Evolutionary conservation across 352 stramenopile genomes (phyloP).

Genomic region (Poterioochromonas sp.): DNA sequence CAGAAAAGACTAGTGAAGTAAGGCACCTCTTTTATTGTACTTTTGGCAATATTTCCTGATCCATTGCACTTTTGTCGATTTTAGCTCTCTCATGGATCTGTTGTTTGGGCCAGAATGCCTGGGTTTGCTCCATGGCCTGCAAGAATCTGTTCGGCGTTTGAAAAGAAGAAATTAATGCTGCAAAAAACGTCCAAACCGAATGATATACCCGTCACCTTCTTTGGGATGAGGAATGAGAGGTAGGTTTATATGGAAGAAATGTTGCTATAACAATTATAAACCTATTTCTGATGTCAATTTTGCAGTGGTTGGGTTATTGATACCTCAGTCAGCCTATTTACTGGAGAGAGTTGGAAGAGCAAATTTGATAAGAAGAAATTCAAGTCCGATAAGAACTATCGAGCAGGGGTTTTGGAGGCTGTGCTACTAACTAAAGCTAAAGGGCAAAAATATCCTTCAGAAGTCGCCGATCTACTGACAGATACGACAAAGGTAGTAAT

Average conservation of each 20-base stretch:
- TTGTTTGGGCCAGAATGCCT: conserved; percentile 16
- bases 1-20: no score
- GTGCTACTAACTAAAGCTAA: neutral
- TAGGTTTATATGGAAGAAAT: neutral
- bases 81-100: no score
- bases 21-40: no score
- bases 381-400: neutral
- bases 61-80: no score
- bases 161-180: neutral
- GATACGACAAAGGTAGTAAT: neutral
- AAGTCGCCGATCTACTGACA: neutral
- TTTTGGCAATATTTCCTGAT: no score
- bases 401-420: neutral
- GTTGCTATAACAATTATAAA: neutral
- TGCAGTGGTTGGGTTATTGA: neutral
- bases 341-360: neutral
- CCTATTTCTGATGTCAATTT: neutral
- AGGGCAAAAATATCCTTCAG: neutral
- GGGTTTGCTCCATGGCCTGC: conserved; percentile 8
- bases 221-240: neutral
- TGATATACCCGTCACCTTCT: neutral
- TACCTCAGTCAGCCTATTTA: neutral
- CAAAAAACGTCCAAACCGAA: neutral
- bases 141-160: neutral
- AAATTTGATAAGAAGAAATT: neutral